Evolutionary conservation across 768 basidiomycete genomes (phyloP).

Genomic region (Kwoniella bestiolae): DNA sequence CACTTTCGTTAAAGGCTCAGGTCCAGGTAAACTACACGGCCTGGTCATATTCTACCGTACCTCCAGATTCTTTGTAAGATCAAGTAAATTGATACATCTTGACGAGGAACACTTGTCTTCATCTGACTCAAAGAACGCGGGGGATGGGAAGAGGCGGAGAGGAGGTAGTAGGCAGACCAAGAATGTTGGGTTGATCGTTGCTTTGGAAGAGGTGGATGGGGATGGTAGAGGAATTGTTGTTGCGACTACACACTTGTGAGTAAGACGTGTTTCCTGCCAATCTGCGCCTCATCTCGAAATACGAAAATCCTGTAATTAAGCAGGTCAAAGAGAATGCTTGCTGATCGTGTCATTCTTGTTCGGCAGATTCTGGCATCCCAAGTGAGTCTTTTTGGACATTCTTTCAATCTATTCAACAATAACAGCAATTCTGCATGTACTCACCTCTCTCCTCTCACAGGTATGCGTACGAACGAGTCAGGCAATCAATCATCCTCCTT

Average conservation of each 20-base stretch:
- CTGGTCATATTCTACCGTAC: constrained; percentile 77
- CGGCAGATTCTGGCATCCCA: constrained; percentile 82
- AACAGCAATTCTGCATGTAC: neutral
- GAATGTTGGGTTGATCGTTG: constrained; percentile 79
- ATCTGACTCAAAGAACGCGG: constrained; percentile 71
- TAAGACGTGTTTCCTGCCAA: neutral
- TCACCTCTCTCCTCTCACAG: constrained; percentile 47
- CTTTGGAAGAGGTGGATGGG: constrained; percentile 62
- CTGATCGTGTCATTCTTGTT: neutral
- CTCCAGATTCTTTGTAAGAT: constrained; percentile 62
- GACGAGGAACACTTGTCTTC: constrained; percentile 68
- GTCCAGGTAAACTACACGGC: constrained; percentile 79
- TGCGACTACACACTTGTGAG: constrained; percentile 78
- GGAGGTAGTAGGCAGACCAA: constrained; percentile 53
- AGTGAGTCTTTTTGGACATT: constrained; percentile 62
- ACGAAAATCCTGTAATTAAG: neutral
- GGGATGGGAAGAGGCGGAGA: constrained; percentile 59
- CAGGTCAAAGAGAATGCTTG: neutral
- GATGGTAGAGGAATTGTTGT: constrained; percentile 67
- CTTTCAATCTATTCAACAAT: neutral
- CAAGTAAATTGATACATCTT: constrained; percentile 66
- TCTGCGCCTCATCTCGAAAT: neutral
- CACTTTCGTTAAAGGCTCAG: constrained; percentile 68
- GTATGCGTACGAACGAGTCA: constrained; percentile 79
- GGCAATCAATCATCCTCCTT: constrained; percentile 77